Evolutionary conservation across 768 basidiomycete genomes (phyloP).

Genomic region (Boletus subparvulus): DNA sequence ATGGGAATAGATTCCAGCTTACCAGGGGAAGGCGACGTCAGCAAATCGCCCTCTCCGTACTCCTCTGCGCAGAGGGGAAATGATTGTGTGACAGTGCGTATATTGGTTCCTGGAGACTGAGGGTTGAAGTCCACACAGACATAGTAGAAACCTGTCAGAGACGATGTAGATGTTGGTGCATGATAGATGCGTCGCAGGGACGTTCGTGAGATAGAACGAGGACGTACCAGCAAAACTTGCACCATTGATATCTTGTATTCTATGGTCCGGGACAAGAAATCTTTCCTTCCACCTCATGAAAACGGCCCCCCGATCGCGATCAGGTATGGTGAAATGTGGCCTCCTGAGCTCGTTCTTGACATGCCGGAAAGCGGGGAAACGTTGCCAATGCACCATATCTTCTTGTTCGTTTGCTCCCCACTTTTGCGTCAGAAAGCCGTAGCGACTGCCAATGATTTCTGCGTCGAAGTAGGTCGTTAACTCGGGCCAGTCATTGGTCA

Average conservation of each 20-base stretch:
- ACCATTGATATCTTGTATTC: conserved; percentile 90
- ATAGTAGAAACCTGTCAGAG: conserved; percentile 79
- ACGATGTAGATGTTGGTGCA: conserved; percentile 16
- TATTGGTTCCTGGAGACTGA: conserved; percentile 39
- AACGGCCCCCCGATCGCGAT: conserved; percentile 74
- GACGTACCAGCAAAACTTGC: conserved; percentile 89
- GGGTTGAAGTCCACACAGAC: conserved; percentile 93
- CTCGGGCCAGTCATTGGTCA: conserved; percentile 94
- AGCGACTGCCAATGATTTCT: conserved; percentile 87
- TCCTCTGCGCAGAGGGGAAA: conserved; percentile 35
- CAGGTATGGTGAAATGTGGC: conserved; percentile 75
- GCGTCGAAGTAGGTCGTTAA: conserved; percentile 97
- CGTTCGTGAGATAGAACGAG: neutral
- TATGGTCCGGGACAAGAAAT: conserved; percentile 93
- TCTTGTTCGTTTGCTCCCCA: conserved; percentile 92
- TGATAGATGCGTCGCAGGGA: neutral
- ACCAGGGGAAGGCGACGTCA: conserved; percentile 31
- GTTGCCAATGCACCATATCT: conserved; percentile 92
- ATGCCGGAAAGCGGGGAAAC: conserved; percentile 88
- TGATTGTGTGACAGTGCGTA: conserved; percentile 35
- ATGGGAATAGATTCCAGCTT: conserved; percentile 42
- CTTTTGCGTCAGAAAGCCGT: conserved; percentile 87
- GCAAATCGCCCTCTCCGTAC: conserved; percentile 25
- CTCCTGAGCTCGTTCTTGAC: conserved; percentile 76
- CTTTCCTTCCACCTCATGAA: conserved; percentile 98